Evolutionary conservation across 768 basidiomycete species (phyloP).

Genomic region (Heimioporus sp.): DNA sequence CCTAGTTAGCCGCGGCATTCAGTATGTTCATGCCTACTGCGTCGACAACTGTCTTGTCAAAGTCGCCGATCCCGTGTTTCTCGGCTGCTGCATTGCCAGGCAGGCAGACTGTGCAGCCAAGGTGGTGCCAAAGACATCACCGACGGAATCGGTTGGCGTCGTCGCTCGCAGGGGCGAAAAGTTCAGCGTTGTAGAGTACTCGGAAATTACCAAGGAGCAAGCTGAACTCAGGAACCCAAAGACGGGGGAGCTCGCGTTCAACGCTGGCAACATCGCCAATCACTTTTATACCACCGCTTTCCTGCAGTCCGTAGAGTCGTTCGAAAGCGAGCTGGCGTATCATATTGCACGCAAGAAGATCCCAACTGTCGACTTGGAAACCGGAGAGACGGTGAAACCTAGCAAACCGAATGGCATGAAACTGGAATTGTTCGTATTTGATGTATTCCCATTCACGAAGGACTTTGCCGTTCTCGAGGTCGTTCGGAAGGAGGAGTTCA

Average conservation of each 20-base stretch:
- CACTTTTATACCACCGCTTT: constrained; percentile 94
- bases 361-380: constrained; percentile 67
- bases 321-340: constrained; percentile 89
- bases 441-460: constrained; percentile 92
- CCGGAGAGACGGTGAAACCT: constrained; percentile 75
- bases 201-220: constrained; percentile 88
- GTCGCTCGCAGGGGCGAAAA: constrained; percentile 81
- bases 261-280: constrained; percentile 96
- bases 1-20: constrained; percentile 68
- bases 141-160: constrained; percentile 94
- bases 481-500: constrained; percentile 86
- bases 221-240: constrained; percentile 69
- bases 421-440: constrained; percentile 97
- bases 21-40: constrained; percentile 92
- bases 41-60: constrained; percentile 99
- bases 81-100: constrained; percentile 90
- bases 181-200: constrained; percentile 95
- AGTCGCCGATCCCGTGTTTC: constrained; percentile 95
- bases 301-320: constrained; percentile 71
- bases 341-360: constrained; percentile 99
- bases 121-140: constrained; percentile 86
- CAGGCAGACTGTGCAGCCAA: constrained; percentile 92
- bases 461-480: constrained; percentile 88
- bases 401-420: constrained; percentile 97
- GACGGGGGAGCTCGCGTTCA: constrained; percentile 80